These are phyloP conservation scores for Phytophthora pseudosyringae DNA, from an alignment of 352 stramenopile genomes.

Conservation along the genomic window DNA sequence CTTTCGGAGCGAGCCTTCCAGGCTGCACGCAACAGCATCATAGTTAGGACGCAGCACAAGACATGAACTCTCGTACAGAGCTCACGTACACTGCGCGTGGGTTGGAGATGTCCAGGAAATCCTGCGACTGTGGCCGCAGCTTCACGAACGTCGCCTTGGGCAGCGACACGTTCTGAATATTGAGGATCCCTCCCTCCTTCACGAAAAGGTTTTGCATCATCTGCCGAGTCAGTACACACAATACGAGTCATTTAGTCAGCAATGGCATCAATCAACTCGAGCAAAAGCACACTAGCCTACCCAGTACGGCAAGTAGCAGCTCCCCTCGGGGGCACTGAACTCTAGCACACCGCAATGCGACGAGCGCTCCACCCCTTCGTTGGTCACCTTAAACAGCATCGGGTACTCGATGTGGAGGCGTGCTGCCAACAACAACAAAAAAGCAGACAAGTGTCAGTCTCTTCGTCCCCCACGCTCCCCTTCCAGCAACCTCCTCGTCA, in stretches of 20 bases:
- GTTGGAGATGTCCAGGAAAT: constrained; percentile 99
- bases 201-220: constrained; percentile 99
- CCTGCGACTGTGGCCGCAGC: constrained; percentile 97
- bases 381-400: constrained; percentile 98
- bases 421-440: constrained; percentile 42
- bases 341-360: constrained; percentile 98
- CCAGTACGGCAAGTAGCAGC: constrained; percentile 99
- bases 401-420: constrained; percentile 98
- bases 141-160: constrained; percentile 99
- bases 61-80: not conserved
- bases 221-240: constrained; percentile 31
- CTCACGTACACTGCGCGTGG: constrained; percentile 95
- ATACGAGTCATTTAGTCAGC: not conserved
- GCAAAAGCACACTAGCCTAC: constrained; percentile 34
- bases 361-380: constrained; percentile 83
- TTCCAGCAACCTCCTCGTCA: not conserved
- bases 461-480: not conserved
- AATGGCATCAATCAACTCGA: not conserved
- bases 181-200: constrained; percentile 93
- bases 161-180: constrained; percentile 96
- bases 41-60: constrained; percentile 4
- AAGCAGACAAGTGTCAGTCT: constrained; percentile 7
- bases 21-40: constrained; percentile 35
- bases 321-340: constrained; percentile 98
- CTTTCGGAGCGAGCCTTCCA: constrained; percentile 84